phyloP scores from a whole-genome alignment of 148 eudicot genomes.

The Rhododendron mucronatum region DNA sequence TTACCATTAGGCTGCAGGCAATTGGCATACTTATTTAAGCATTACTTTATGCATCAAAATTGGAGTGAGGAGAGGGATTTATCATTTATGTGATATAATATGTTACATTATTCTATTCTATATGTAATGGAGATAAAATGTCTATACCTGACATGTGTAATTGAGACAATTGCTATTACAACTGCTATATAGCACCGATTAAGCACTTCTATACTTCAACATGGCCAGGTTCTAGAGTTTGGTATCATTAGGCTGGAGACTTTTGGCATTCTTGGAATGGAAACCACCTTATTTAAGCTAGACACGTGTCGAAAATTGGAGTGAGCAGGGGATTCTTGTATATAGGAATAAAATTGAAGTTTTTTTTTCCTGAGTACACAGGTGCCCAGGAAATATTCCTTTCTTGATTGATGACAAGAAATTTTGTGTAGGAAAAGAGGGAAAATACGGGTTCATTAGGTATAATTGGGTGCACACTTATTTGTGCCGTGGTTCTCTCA shows the following conservation, averaged over 20 bases:
- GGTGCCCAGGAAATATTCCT: neutral
- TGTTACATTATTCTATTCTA: neutral
- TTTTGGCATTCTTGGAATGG: neutral
- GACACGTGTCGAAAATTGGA: neutral
- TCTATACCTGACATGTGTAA: neutral
- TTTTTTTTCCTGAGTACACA: neutral
- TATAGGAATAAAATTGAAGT: neutral
- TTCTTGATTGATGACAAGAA: neutral
- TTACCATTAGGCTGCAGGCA: neutral
- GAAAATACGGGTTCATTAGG: neutral
- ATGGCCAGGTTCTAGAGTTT: neutral
- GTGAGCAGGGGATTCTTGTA: neutral
- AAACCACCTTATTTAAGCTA: neutral
- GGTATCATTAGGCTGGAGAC: neutral
- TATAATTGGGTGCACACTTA: neutral
- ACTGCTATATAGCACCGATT: neutral
- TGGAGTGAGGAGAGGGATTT: neutral
- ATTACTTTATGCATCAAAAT: neutral
- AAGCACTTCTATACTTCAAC: neutral
- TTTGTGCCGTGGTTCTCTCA: neutral
- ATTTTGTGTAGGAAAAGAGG: neutral
- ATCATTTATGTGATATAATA: neutral
- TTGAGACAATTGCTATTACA: neutral
- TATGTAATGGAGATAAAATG: neutral
- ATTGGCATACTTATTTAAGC: neutral